Conservation (phyloP, 192 early-diverging fungal genomes). For the Rhizophagus prolifer region DNA sequence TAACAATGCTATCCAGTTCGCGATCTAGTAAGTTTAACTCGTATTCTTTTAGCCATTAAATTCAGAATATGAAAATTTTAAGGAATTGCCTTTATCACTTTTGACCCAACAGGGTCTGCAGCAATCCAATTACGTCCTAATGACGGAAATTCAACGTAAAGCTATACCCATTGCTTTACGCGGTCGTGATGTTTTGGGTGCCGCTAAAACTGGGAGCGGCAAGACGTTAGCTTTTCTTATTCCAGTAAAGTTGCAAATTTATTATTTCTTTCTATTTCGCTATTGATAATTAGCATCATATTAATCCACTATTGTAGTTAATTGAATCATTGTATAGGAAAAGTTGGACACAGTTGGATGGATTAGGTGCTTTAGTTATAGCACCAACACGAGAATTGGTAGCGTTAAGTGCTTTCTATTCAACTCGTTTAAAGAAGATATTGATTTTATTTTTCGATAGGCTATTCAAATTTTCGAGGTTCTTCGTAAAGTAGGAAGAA, state of each 20-base stretch:
- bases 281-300: no score
- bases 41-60: constrained; percentile 8
- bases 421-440: background rate
- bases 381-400: constrained; percentile 79
- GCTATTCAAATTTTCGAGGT: constrained; percentile 94
- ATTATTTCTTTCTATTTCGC: background rate
- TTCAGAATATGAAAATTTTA: constrained; percentile 34
- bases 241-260: constrained; percentile 50
- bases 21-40: background rate
- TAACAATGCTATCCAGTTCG: no score
- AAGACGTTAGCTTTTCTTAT: constrained; percentile 81
- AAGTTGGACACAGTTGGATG: constrained; percentile 82
- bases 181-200: constrained; percentile 75
- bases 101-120: constrained; percentile 71
- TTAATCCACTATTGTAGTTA: constrained; percentile 45
- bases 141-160: constrained; percentile 93
- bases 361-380: constrained; percentile 78
- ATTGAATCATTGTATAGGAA: constrained; percentile 80
- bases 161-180: constrained; percentile 69
- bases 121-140: constrained; percentile 81
- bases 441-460: constrained; percentile 1
- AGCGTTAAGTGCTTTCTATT: background rate
- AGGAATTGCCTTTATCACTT: constrained; percentile 49
- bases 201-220: constrained; percentile 84
- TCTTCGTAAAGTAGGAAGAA: constrained; percentile 66